Base-by-base conservation (phyloP, 176 grass and related monocot species). In the Echinochloa phyllopogon region DNA sequence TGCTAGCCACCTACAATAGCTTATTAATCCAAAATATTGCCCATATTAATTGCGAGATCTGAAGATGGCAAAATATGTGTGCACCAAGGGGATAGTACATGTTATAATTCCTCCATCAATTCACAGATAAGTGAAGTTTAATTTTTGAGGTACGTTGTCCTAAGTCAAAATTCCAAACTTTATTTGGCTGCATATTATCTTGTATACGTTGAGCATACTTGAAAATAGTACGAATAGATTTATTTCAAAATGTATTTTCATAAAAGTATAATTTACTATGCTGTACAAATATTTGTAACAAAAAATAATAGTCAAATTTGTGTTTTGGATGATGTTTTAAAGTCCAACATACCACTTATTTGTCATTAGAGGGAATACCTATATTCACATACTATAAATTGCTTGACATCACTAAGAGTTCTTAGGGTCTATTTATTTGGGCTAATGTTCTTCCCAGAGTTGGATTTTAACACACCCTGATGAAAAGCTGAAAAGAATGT, bases 41-140 rank as follows among this genome's bases (percentile, higher is more conserved):
- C 29, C 29, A 49, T 55, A 83, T 50, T 44, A 69, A 60, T 74
- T 49, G 61, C 45, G 41, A 52, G 65, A 74, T 79, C 55, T 72
- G 45, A 57, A 56, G 24, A 53, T 43, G 1, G n/a, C 27, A 63
- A 87, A 87, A 65, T 72, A 69, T 16, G 21, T 15, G 41, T 60
- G 39, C 6, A 43, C 38, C 36, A 15, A 60, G 61, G 45, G 56
- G 17, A 15, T 45, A 36, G 17, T 17, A 10, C 21, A 14, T 72
- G 56, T 63, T 74, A 43, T 78, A 63, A 48, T 38, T 47, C 39
- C 5, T 48, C 7, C 17, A 6, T 45, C 21, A 0, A n/a, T 21
- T 24, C 13, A 6, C 0, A 14, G 14, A 42, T n/a, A 38, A 70
- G 11, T 45, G 67, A 24, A 14, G 2, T 24, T 45, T 45, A 24